Evolutionary conservation across 345 rosid genomes (phyloP), one percentile per base, ranked within the genome.

Genomic region (Trapa bicornis): DNA sequence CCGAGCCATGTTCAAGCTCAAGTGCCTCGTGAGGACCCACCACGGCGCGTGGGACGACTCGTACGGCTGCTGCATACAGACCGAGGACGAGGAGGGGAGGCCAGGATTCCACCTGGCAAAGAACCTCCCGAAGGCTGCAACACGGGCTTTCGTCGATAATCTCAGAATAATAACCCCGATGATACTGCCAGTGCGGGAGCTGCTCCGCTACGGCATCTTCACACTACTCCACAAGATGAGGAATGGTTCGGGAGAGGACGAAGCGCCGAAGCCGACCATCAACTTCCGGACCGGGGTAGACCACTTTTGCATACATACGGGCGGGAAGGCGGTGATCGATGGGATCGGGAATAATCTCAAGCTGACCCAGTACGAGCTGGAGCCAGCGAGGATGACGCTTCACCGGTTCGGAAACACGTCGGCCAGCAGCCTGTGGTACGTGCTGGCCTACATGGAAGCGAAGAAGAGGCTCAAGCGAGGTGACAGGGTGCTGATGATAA

Each of bases 341-440:
- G 70, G 68, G 17, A 67, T 78, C 1, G 75, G 73, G 2, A 35
- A 43, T 62, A 62, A 61, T 1, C 69, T 78, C 45, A 66, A 64
- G 48, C 75, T 78, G 33, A 39, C 14, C 8, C 32, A n/a, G 4
- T 58, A 74, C 29, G 76, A 74, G 14, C 71, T 74, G 16, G 78
- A 78, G 64, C 78, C 81, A 6, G 35, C 78, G 11, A 47, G 78
- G 64, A 78, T 78, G 81, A 48, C 78, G 22, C 70, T 78, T 1
- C 47, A 75, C 50, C 61, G 81, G 60, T 78, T 72, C 5, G 81
- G 72, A 8, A 78, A 78, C 71, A 78, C 78, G 5, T 75, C 78
- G 0, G 60, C 76, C 1, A 57, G 69, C 3, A 68, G 76, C 41
- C 37, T 78, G 33, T 78, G 81, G 81, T 72, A 78, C 42, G 78